Base-by-base conservation (phyloP, 352 stramenopile genomes). In the Globisporangium viniferum region DNA sequence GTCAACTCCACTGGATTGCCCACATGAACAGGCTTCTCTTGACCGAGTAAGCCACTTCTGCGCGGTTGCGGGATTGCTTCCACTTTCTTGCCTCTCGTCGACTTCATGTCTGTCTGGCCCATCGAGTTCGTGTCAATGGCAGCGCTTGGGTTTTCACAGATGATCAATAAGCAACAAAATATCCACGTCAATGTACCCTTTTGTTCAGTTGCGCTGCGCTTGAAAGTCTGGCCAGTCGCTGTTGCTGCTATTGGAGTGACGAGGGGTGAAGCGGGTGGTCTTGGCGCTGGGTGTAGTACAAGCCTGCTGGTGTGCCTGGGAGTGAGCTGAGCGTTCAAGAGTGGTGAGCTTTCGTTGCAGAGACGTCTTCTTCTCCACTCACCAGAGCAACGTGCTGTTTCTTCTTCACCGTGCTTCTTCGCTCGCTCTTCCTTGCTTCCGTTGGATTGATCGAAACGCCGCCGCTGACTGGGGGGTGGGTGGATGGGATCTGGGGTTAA, bases 1-100 rank as follows among this genome's bases (percentile, higher is more conserved):
- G 82, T 73, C 57, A 77, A 68, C 68, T 88, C 78, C 7, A 86
- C 73, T 20, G 80, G 75, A 58, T 85, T 81, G 62, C 75, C 76
- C 36, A 73, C 62, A 36, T 80, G 76, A 59, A 71, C 62, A 39
- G 72, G 71, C 61, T 88, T 89, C 44, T 83, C 72, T 61, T 73
- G 59, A 31, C 44, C 39, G 71, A 66, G 31, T 57, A 29, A 33
- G 56, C 68, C 62, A 35, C 60, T 63, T 64, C 59, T 65, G 49
- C 68, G 68, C 22, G 61, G 35, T 49, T 51, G 48, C 3, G 54
- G 57, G 4, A 48, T 9, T 15, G 64, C 3, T 22, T 63, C 64
- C 22, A 20, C 46, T 41, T 53, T 56, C 63, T 74, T 69, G 54
- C 67, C 71, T 71, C 84, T 81, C 61, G 70, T 67, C 48, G 80